These are phyloP conservation scores for Euphrasia confusa DNA, from an alignment of 257 asterid species.

Conservation along the genomic window DNA sequence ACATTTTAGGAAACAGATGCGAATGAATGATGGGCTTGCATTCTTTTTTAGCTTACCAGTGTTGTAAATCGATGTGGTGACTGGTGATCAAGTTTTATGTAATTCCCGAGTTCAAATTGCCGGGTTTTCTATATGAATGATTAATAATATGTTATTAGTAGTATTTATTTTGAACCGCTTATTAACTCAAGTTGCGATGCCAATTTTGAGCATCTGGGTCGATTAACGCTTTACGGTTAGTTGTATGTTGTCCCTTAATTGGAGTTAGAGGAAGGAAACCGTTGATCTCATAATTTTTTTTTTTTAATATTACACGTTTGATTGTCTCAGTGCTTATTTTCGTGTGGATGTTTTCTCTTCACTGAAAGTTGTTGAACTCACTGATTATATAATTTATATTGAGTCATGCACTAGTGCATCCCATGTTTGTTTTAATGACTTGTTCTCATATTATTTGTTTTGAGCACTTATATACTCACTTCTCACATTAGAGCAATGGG, in stretches of 20 bases:
- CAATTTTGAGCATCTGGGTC: not conserved
- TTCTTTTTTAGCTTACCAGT: not conserved
- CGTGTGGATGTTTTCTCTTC: not conserved
- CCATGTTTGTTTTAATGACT: conserved; percentile 14
- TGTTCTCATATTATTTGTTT: not conserved
- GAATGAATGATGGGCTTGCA: not conserved
- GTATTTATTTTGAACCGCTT: conserved; percentile 3
- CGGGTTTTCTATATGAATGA: not conserved
- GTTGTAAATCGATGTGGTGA: not conserved
- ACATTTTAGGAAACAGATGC: not conserved
- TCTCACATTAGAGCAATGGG: not conserved
- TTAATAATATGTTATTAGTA: not conserved
- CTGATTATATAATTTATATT: not conserved
- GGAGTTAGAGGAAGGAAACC: conserved; percentile 5
- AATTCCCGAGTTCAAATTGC: conserved; percentile 1
- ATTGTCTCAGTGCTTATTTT: not conserved
- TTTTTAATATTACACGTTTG: not conserved
- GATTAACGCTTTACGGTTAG: not conserved
- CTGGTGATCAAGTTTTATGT: conserved; percentile 3
- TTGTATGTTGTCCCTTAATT: not conserved
- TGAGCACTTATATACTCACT: not conserved
- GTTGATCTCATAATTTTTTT: too few relatives aligned
- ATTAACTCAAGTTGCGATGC: not conserved
- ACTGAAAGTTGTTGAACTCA: not conserved
- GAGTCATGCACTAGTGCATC: conserved; percentile 3